Conservation (phyloP, 768 basidiomycete genomes). For the Agrocybe chaxingu region DNA sequence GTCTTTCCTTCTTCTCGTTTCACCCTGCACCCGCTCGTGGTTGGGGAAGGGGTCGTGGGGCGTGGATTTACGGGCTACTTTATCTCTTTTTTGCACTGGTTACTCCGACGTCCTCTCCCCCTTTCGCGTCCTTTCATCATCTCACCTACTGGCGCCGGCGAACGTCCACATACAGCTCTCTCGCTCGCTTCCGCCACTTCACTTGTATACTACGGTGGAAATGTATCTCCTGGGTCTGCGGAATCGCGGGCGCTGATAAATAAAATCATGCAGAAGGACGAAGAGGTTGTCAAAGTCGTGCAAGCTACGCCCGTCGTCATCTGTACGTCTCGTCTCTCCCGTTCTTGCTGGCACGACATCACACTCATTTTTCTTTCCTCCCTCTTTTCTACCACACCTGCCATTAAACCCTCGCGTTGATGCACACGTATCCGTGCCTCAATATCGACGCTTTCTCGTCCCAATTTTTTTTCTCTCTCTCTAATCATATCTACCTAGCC, state of each 20-base stretch:
- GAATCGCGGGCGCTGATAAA: conserved; percentile 85
- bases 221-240: not conserved
- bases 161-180: too few species aligned
- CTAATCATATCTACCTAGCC: conserved; percentile 44
- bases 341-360: too few species aligned
- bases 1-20: not conserved
- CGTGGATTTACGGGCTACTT: conserved; percentile 1
- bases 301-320: conserved; percentile 96
- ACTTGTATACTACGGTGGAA: too few species aligned
- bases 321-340: conserved; percentile 53
- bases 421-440: not conserved
- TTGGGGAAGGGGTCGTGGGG: not conserved
- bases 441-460: not conserved
- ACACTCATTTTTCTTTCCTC: too few species aligned
- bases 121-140: not conserved
- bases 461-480: not conserved
- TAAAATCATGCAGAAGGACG: conserved; percentile 99
- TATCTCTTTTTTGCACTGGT: not conserved
- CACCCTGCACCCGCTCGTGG: not conserved
- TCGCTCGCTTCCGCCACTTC: too few species aligned
- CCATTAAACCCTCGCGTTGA: too few species aligned
- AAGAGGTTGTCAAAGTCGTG: conserved; percentile 97
- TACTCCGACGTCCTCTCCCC: not conserved
- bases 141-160: too few species aligned
- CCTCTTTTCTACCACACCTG: too few species aligned